Evolutionary conservation across 2,329 filamentous ascomycete species (phyloP).

Genomic region (Aquanectria penicillioides): DNA sequence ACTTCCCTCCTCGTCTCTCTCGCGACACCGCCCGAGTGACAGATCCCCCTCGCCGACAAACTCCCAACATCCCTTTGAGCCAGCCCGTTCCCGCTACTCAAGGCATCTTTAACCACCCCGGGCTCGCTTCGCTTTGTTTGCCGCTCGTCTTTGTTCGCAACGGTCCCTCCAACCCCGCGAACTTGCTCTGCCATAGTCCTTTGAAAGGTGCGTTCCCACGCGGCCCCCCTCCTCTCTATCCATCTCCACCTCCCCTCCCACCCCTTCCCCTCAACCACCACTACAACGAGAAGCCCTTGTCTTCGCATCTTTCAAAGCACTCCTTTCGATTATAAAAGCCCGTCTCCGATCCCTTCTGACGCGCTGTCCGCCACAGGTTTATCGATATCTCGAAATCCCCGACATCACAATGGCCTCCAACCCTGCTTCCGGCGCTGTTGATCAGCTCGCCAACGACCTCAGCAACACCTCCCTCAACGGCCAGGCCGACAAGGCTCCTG

Average conservation of each 20-base stretch:
- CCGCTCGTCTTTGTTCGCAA: constrained; percentile 41
- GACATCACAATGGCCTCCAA: constrained; percentile 67
- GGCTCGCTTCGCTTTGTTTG: constrained; percentile 44
- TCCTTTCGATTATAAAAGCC: background rate
- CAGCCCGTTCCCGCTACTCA: constrained; percentile 34
- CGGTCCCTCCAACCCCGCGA: constrained; percentile 38
- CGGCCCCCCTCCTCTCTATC: constrained; percentile 21
- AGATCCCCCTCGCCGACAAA: constrained; percentile 27
- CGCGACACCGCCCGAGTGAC: constrained; percentile 44
- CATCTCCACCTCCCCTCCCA: constrained; percentile 11
- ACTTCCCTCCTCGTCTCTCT: constrained; percentile 41
- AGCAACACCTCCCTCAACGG: constrained; percentile 76
- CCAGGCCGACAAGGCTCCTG: constrained; percentile 71
- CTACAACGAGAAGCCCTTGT: background rate
- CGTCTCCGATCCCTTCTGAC: constrained; percentile 29
- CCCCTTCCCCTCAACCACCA: too few relatives aligned
- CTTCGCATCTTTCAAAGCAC: constrained; percentile 23
- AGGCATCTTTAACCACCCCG: constrained; percentile 34
- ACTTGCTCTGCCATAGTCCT: constrained; percentile 36
- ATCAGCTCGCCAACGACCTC: constrained; percentile 84
- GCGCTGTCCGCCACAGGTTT: constrained; percentile 26
- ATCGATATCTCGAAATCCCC: constrained; percentile 28
- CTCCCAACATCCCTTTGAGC: constrained; percentile 36
- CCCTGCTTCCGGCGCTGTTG: constrained; percentile 70
- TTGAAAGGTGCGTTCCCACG: constrained; percentile 32